Evolutionary conservation across 2,329 filamentous ascomycete genomes (phyloP).

Genomic region (Aspergillus sp.): DNA sequence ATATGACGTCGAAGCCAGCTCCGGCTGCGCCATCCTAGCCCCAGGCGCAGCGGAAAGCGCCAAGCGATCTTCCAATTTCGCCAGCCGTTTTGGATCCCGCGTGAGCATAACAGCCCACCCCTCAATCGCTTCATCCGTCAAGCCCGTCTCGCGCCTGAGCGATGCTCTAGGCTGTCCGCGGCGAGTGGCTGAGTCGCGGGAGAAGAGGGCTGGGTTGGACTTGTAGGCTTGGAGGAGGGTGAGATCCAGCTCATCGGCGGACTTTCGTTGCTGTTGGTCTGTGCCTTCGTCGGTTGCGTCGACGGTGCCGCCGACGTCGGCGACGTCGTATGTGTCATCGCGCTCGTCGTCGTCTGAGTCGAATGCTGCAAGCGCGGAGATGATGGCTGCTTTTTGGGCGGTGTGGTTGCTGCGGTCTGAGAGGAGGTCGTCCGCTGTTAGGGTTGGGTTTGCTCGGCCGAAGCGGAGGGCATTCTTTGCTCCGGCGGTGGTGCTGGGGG

Average conservation of each 20-base stretch:
- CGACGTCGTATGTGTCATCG: slow-evolving; percentile 94
- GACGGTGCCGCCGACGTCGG: slow-evolving; percentile 87
- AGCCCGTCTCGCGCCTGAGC: slow-evolving; percentile 75
- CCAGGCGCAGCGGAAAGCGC: slow-evolving; percentile 46
- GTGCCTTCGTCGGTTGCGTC: slow-evolving; percentile 60
- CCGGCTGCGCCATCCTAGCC: slow-evolving; percentile 58
- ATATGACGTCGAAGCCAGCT: slow-evolving; percentile 71
- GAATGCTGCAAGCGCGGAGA: slow-evolving; percentile 85
- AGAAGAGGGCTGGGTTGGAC: slow-evolving; percentile 67
- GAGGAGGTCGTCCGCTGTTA: slow-evolving; percentile 74
- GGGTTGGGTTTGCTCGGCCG: slow-evolving; percentile 67
- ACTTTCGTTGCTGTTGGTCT: slow-evolving; percentile 53
- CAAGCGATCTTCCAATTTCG: slow-evolving; percentile 72
- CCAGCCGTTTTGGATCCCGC: slow-evolving; percentile 70
- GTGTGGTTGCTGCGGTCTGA: slow-evolving; percentile 64
- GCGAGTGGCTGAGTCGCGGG: slow-evolving; percentile 71
- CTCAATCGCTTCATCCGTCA: slow-evolving; percentile 93
- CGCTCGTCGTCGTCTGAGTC: slow-evolving; percentile 95
- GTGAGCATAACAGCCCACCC: slow-evolving; percentile 89
- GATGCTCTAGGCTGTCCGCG: slow-evolving; percentile 64
- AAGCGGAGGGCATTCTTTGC: slow-evolving; percentile 66
- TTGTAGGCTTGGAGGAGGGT: slow-evolving; percentile 74
- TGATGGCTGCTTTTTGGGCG: slow-evolving; percentile 80
- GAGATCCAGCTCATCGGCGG: slow-evolving; percentile 61
- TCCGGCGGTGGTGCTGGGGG: slow-evolving; percentile 36